Conservation (phyloP, 1,284 basidiomycete genomes). For the Psilocybe mexicana region DNA sequence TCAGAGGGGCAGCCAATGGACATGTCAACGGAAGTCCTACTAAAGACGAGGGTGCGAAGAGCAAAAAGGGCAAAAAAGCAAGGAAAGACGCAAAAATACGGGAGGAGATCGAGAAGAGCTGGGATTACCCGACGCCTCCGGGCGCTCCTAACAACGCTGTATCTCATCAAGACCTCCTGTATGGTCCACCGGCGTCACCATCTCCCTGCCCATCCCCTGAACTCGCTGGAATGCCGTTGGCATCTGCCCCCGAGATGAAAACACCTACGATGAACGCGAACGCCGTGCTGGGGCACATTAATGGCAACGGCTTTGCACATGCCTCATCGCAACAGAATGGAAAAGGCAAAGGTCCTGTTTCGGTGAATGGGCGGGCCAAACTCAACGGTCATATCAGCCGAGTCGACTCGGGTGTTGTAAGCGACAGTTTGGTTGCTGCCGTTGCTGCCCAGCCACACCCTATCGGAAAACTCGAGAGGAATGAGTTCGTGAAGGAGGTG, state of each 20-base stretch:
- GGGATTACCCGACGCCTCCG: conserved; percentile 48
- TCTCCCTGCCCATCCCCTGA: conserved; percentile 23
- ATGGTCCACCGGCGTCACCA: conserved; percentile 21
- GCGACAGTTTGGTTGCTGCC: conserved; percentile 30
- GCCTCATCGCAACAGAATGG: conserved; percentile 15
- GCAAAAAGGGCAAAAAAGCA: conserved; percentile 34
- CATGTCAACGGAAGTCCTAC: conserved; percentile 4
- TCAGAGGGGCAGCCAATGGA: conserved; percentile 14
- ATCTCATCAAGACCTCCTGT: background rate
- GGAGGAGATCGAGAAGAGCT: conserved; percentile 59
- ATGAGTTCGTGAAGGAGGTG: conserved; percentile 68
- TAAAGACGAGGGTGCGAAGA: conserved; percentile 19
- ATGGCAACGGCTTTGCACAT: conserved; percentile 17
- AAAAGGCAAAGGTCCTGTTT: conserved; percentile 18
- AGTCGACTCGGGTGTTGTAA: conserved; percentile 29
- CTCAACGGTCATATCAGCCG: conserved; percentile 15
- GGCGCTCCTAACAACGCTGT: conserved; percentile 14
- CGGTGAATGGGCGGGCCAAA: conserved; percentile 15
- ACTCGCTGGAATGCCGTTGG: background rate
- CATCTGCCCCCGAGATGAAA: conserved; percentile 23
- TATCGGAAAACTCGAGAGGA: conserved; percentile 42
- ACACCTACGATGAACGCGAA: conserved; percentile 26
- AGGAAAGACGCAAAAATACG: conserved; percentile 46
- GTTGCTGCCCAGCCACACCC: conserved; percentile 25
- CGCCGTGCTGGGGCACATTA: conserved; percentile 17